These are phyloP conservation scores for Porphyrellus sp. DNA, from an alignment of 1,284 basidiomycete species.

Conservation along the genomic window DNA sequence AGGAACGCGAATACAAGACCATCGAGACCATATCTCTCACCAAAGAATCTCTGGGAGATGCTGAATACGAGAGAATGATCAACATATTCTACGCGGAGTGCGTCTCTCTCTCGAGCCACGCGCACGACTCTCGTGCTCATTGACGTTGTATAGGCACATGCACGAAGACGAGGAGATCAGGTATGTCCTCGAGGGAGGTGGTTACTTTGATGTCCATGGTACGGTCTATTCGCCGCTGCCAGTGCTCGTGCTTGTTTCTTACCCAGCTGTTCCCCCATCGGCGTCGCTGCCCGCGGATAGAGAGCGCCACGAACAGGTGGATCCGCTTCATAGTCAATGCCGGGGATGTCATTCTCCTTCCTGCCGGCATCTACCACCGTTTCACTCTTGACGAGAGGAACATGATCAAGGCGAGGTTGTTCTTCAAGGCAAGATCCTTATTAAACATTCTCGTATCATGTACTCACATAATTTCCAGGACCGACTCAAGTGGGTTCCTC, in stretches of 20 bases:
- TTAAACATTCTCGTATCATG: not conserved
- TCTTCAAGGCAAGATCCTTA: conserved; percentile 63
- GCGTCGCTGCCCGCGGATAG: conserved; percentile 28
- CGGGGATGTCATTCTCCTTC: conserved; percentile 73
- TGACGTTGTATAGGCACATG: conserved; percentile 56
- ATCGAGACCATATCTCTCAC: conserved; percentile 73
- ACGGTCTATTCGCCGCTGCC: conserved; percentile 13
- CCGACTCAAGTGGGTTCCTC: not conserved
- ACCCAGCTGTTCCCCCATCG: not conserved
- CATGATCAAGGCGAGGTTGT: conserved; percentile 65
- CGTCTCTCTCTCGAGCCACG: conserved; percentile 22
- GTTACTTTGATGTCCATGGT: conserved; percentile 85
- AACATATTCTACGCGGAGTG: conserved; percentile 80
- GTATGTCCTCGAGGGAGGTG: conserved; percentile 77
- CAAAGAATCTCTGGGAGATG: conserved; percentile 70
- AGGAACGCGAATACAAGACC: conserved; percentile 72
- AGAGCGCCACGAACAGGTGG: conserved; percentile 62
- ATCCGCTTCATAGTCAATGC: conserved; percentile 66
- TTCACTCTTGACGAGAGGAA: conserved; percentile 77
- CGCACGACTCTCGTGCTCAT: not conserved
- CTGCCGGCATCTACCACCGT: conserved; percentile 81
- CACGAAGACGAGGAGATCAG: conserved; percentile 92
- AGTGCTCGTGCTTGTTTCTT: not conserved
- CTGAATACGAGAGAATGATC: conserved; percentile 69
- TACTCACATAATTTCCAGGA: not conserved